Percentiles rank a stretch among this genome's conserved stretches.
These are phyloP conservation scores for Tagetes patula DNA, from an alignment of 129 eudicot genomes.

Conservation along the genomic window DNA sequence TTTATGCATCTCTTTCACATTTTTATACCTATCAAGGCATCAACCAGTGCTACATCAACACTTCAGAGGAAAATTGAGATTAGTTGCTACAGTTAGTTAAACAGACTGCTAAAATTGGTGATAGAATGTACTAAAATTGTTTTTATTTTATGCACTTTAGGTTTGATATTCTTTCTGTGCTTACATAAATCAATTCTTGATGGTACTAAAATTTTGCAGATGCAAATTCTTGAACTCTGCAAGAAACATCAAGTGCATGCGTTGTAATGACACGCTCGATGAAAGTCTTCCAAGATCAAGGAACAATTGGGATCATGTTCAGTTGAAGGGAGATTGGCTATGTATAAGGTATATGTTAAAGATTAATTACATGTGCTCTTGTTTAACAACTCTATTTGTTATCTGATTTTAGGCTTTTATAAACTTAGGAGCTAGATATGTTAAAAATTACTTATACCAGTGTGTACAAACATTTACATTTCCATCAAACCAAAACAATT, in stretches of 20 bases:
- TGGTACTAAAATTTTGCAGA: constrained; percentile 30
- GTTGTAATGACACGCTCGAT: constrained; percentile 35
- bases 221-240: constrained; percentile 64
- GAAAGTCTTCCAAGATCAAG: constrained; percentile 34
- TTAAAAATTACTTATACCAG: too few relatives aligned
- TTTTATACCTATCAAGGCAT: neutral
- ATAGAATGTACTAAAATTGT: neutral
- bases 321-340: constrained; percentile 79
- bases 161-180: constrained; percentile 10
- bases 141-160: neutral
- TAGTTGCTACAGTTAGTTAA: neutral
- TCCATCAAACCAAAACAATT: too few relatives aligned
- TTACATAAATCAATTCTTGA: neutral
- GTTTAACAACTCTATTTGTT: neutral
- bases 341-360: constrained; percentile 56
- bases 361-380: neutral
- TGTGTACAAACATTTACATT: too few relatives aligned
- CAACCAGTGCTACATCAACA: neutral
- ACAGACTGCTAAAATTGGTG: constrained; percentile 1
- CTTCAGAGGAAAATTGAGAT: neutral
- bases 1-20: neutral
- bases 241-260: constrained; percentile 53
- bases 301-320: constrained; percentile 42
- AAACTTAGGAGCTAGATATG: too few relatives aligned
- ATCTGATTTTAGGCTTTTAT: neutral